Evolutionary conservation across 345 rosid genomes (phyloP).

Genomic region (Populus alba): DNA sequence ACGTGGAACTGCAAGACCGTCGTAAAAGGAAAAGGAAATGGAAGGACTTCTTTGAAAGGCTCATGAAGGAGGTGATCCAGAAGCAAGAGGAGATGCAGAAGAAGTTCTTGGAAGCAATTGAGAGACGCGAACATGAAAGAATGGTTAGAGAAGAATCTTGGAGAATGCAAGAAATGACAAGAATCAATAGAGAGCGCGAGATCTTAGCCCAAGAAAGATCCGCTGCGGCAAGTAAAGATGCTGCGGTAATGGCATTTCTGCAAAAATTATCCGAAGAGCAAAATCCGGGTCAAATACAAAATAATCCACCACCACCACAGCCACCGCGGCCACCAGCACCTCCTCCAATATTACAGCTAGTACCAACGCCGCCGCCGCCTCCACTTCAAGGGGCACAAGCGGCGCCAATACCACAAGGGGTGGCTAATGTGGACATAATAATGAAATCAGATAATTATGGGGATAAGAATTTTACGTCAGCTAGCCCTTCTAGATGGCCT

Average conservation of each 20-base stretch:
- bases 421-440: constrained; percentile 1
- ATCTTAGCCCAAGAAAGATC: constrained; percentile 73
- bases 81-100: constrained; percentile 78
- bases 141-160: constrained; percentile 71
- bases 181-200: constrained; percentile 63
- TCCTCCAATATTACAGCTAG: not conserved
- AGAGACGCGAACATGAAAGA: constrained; percentile 67
- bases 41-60: constrained; percentile 65
- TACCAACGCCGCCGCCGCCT: not conserved
- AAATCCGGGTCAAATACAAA: constrained; percentile 14
- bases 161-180: constrained; percentile 65
- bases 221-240: constrained; percentile 62
- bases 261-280: constrained; percentile 61
- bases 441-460: constrained; percentile 29
- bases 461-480: constrained; percentile 13
- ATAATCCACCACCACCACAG: constrained; percentile 2
- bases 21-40: constrained; percentile 56
- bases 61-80: constrained; percentile 60
- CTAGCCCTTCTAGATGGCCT: constrained; percentile 67
- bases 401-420: not conserved
- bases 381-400: constrained; percentile 7
- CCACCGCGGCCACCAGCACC: not conserved
- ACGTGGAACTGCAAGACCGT: constrained; percentile 36
- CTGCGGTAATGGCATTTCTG: constrained; percentile 67
- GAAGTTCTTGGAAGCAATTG: constrained; percentile 69